phyloP scores from a whole-genome alignment of 1,284 basidiomycete species.

The Fomitiporia mediterranea region DNA sequence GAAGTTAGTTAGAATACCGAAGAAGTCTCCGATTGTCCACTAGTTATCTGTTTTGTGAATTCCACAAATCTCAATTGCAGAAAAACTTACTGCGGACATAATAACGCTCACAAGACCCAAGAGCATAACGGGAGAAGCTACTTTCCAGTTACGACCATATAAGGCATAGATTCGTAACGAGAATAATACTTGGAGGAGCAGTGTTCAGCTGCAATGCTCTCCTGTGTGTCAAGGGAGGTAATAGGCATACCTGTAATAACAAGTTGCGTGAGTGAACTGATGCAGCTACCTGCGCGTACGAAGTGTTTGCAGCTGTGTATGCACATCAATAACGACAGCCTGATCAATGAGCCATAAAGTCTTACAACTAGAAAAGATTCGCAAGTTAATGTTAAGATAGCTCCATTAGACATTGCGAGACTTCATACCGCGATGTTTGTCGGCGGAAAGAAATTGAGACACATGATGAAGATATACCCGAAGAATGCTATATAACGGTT shows the following conservation, averaged over 20 bases:
- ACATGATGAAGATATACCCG: slow-evolving; percentile 4
- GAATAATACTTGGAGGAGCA: too few relatives aligned
- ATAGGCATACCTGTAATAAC: not conserved
- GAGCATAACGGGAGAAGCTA: too few relatives aligned
- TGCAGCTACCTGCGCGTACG: not conserved
- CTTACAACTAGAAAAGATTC: not conserved
- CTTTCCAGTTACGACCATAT: too few relatives aligned
- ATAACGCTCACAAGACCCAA: too few relatives aligned
- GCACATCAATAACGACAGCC: not conserved
- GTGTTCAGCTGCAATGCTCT: not conserved
- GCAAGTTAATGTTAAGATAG: too few relatives aligned
- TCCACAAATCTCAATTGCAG: too few relatives aligned
- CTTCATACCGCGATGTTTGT: not conserved
- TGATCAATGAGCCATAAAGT: not conserved
- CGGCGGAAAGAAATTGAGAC: not conserved
- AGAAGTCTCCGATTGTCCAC: too few relatives aligned
- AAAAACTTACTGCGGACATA: too few relatives aligned
- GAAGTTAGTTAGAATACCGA: too few relatives aligned
- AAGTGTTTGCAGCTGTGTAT: not conserved
- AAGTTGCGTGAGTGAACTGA: slow-evolving; percentile 7
- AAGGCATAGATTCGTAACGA: too few relatives aligned
- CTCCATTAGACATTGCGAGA: not conserved
- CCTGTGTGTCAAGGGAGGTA: not conserved
- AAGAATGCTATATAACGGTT: slow-evolving; percentile 6
- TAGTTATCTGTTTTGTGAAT: too few relatives aligned